Conservation (phyloP, 305 asterid genomes). For the Withania somnifera region DNA sequence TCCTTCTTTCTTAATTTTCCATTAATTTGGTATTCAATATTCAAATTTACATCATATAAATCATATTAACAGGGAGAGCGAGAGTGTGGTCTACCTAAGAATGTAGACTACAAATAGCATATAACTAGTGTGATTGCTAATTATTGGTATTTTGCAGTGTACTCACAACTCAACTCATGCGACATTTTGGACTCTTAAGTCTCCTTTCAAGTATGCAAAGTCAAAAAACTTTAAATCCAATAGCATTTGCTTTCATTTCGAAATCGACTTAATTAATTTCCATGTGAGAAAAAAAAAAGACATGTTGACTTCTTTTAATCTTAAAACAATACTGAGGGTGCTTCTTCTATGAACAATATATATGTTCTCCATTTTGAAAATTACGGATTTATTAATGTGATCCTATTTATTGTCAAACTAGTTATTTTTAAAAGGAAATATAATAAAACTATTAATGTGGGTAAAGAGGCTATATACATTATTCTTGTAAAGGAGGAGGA, state of each 20-base stretch:
- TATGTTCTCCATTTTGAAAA: neutral
- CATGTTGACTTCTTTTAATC: neutral
- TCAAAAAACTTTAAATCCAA: constrained; percentile 19
- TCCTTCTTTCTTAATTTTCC: too few species aligned
- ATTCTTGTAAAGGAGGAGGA: neutral
- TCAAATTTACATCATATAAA: too few species aligned
- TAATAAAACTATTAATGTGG: neutral
- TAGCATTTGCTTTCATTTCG: neutral
- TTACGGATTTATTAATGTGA: neutral
- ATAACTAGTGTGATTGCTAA: neutral
- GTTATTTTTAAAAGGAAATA: neutral
- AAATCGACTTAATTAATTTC: neutral
- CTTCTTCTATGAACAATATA: neutral
- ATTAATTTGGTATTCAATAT: too few species aligned
- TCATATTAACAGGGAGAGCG: neutral
- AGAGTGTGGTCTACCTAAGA: neutral
- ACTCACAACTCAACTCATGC: neutral
- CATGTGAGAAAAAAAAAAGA: neutral
- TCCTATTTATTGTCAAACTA: neutral
- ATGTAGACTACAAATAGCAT: neutral
- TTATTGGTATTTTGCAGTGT: constrained; percentile 20
- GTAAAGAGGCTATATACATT: neutral
- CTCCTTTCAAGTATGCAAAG: constrained; percentile 5
- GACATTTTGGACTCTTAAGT: neutral
- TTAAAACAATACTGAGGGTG: neutral